phyloP scores from a whole-genome alignment of 2,329 filamentous ascomycete species.

The Scytalidium lignicola region DNA sequence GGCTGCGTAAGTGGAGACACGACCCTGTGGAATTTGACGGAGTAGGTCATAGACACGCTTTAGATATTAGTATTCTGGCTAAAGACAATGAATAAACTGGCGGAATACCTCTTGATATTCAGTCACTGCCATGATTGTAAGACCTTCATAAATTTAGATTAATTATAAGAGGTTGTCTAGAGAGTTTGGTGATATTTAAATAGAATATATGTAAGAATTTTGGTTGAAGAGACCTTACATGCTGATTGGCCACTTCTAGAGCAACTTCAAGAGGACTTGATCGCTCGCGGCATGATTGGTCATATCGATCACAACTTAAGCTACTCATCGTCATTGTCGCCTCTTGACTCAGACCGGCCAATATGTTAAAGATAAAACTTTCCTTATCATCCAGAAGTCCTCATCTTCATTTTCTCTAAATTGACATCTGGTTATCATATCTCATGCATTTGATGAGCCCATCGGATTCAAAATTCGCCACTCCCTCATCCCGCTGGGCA shows the following conservation, averaged over 20 bases:
- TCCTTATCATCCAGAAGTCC: too few relatives aligned
- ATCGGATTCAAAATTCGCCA: conserved; percentile 8
- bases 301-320: background rate
- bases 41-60: conserved; percentile 49
- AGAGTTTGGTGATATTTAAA: background rate
- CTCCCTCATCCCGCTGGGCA: conserved; percentile 17
- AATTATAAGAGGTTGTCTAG: too few relatives aligned
- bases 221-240: background rate
- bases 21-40: conserved; percentile 53
- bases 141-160: too few relatives aligned
- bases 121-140: conserved; percentile 14
- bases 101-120: conserved; percentile 18
- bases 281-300: background rate
- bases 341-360: background rate
- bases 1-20: conserved; percentile 55
- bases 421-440: too few relatives aligned
- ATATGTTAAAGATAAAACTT: too few relatives aligned
- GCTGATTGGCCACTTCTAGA: conserved; percentile 18
- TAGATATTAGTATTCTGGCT: background rate
- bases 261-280: conserved; percentile 9
- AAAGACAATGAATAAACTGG: background rate
- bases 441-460: background rate
- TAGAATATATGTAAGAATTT: background rate
- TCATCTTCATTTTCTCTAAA: too few relatives aligned
- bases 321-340: background rate